Base-by-base conservation (phyloP, 2,329 filamentous ascomycete species). In the Mycocentrospora acerina region DNA sequence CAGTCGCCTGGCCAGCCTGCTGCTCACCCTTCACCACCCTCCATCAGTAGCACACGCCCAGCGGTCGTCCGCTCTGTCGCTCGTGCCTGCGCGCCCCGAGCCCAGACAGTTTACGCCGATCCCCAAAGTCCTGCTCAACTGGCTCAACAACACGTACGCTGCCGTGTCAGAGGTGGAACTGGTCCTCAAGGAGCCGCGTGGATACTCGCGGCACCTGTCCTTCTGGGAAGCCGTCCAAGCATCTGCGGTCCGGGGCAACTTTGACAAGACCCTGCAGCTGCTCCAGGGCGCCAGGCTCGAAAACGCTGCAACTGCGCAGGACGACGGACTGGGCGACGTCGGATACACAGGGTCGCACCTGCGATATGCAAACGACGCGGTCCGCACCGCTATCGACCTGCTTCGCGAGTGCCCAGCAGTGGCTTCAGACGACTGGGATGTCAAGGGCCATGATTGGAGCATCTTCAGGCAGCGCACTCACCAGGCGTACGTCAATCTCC, bases 161-260 rank as follows among this genome's bases (percentile, higher is more conserved):
- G 77, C 85, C 17, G 76, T 78, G 2, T 76, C 81, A 35, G 85
- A 90, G 55, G 72, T 86, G 16, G 73, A 81, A 25, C 74, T 82
- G 4, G 77, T 96, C 16, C 71, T 79, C 46, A 74, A 76, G 18
- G 70, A 82, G 52, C 76, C 76, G 30, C 86, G 87, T 1, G 86
- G 86, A 42, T 88, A 90, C 15, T 85, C 88, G 2, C 81, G 82
- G 29, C 87, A 93, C 57, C 73, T 77, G 17, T 74, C 86, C 24
- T 97, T 89, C 68, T 97, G 91, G 91, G 87, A 90, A 59, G 82
- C 82, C 1, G 73, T 95, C n/a, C 86, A 57, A 14, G 46, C 81
- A 38, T 75, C 82, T 11, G 74, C 90, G 15, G 73, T 95, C 17
- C 85, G 90, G 31, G 91, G 90, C 28, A 83, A 85, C 41, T 78